These are phyloP conservation scores for Trypanosoma rangeli DNA, from an alignment of 208 protist genomes.

Conservation along the genomic window DNA sequence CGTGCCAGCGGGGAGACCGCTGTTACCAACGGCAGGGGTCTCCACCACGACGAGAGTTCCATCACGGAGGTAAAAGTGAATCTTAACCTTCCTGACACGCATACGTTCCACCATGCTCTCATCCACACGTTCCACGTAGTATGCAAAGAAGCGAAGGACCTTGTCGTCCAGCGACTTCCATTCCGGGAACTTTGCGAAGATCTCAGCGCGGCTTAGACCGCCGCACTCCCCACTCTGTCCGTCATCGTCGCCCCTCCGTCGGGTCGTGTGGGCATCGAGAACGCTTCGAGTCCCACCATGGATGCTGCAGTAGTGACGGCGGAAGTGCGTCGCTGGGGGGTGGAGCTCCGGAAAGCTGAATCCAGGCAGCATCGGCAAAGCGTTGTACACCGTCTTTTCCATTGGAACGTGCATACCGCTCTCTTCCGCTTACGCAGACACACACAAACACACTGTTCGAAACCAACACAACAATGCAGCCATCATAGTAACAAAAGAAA, in stretches of 20 bases:
- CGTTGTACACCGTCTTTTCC: conserved; percentile 83
- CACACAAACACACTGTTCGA: conserved; percentile 2
- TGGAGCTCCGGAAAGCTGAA: conserved; percentile 81
- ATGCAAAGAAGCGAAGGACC: conserved; percentile 95
- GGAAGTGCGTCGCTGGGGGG: conserved; percentile 40
- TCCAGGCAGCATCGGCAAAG: conserved; percentile 80
- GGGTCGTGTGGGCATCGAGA: conserved; percentile 15
- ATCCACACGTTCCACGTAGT: conserved; percentile 93
- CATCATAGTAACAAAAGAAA: background rate
- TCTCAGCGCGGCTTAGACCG: conserved; percentile 53
- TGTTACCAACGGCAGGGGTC: conserved; percentile 89
- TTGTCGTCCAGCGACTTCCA: conserved; percentile 94
- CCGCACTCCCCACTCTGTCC: conserved; percentile 45
- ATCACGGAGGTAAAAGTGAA: conserved; percentile 94
- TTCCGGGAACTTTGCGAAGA: conserved; percentile 72
- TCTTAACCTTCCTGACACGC: conserved; percentile 90
- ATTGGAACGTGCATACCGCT: conserved; percentile 22
- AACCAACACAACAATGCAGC: background rate
- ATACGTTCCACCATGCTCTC: conserved; percentile 86
- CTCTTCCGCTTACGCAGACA: conserved; percentile 3
- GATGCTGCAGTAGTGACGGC: conserved; percentile 54
- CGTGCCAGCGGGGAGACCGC: conserved; percentile 90
- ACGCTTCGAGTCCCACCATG: conserved; percentile 57
- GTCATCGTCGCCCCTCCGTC: background rate
- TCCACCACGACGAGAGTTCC: conserved; percentile 94